Conservation (phyloP, 2,329 filamentous ascomycete genomes). For the Verticillium alfalfae region DNA sequence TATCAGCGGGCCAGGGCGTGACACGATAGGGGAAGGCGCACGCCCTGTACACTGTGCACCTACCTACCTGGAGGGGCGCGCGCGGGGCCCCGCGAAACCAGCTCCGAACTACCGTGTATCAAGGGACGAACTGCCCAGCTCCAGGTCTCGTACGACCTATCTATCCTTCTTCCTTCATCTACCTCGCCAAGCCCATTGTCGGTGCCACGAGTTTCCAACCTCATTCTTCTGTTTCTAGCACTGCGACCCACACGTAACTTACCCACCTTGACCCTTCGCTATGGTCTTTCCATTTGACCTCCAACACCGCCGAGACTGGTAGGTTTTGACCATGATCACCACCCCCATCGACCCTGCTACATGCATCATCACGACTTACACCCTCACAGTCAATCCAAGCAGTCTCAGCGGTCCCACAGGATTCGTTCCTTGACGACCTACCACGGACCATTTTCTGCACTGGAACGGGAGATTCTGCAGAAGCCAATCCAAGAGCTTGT, state of each 20-base stretch:
- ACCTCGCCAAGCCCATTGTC: conserved; percentile 7
- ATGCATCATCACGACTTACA: conserved; percentile 19
- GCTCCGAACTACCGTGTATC: not conserved
- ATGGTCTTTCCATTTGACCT: conserved; percentile 42
- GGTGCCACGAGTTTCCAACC: not conserved
- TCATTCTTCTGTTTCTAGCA: not conserved
- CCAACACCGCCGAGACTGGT: conserved; percentile 69
- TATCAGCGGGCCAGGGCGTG: conserved; percentile 11
- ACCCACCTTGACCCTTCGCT: not conserved
- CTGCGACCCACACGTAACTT: not conserved
- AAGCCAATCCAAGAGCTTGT: conserved; percentile 76
- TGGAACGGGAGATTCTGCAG: conserved; percentile 63
- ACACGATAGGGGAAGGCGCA: conserved; percentile 2
- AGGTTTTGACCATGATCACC: conserved; percentile 19
- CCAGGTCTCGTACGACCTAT: not conserved
- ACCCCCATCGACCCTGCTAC: not conserved
- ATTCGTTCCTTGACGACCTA: conserved; percentile 65
- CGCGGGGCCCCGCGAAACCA: conserved; percentile 9
- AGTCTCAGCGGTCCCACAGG: conserved; percentile 64
- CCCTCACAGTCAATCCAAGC: conserved; percentile 64
- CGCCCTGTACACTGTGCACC: not conserved
- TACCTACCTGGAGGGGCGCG: not conserved
- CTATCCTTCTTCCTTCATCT: not conserved
- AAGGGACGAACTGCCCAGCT: not conserved
- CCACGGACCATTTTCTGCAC: conserved; percentile 55